Base-by-base conservation (phyloP, 495 filamentous ascomycete species). In the Penicillium pulvis region DNA sequence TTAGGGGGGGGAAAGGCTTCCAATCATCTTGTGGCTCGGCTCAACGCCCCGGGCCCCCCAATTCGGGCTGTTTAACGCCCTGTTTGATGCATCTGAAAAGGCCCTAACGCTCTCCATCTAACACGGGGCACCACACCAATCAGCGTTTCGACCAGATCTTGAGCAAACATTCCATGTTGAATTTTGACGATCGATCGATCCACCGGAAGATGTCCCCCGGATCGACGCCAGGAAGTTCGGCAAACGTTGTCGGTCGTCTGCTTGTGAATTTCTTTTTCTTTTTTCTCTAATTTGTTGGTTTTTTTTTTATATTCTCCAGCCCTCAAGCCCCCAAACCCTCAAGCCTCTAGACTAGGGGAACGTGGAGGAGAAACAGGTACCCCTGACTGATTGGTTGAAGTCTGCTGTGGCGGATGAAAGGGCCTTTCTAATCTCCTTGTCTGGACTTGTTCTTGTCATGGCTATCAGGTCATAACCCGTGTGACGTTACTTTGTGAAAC, bases 401-500 rank as follows among this genome's bases (percentile, higher is more conserved):
- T 61, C 60, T 58, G 53, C 51, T 69, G 53, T 39, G 51, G 19
- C 33, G 55, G 48, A 53, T 46, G 52, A 61, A 57, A 58, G 53
- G 48, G 48, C 59, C 59, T 49, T 24, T 14, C 23, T 58, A 46
- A 55, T 51, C 52, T 59, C 59, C 45, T 28, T 48, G 45, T 33
- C 63, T 56, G 52, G 58, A 53, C 54, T 55, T 61, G 44, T 63
- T 65, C 56, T 65, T 54, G 56, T 63, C 63, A 63, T 69, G 62
- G 55, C 63, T 57, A 69, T 62, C 65, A 61, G 62, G 69, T 64
- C 66, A 69, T 71, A 53, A 56, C 55, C 57, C 56, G 68, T 72
- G 69, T 65, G 69, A 72, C 69, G 69, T 72, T 70, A 70, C 69
- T 56, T 63, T 70, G 69, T 72, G 69, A 65, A 72, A 72, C 69